phyloP scores from a whole-genome alignment of 495 filamentous ascomycete genomes.

The Xylaria flabelliformis region DNA sequence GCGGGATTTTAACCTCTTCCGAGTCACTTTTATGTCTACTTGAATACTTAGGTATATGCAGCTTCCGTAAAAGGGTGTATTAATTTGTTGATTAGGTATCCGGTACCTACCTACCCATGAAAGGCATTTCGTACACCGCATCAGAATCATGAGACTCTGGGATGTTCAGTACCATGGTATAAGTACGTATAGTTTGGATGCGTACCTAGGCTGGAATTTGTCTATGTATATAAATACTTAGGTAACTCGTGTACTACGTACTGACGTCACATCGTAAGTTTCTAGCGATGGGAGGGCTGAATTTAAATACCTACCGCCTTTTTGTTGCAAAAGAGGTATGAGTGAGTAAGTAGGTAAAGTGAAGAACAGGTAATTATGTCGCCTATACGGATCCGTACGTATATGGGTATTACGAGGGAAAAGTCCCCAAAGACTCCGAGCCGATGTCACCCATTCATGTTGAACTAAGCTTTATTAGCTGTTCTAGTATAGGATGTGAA shows the following conservation, averaged over 20 bases:
- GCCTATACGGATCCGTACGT: no score
- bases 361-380: no score
- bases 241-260: neutral
- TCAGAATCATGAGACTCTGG: neutral
- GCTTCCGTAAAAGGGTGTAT: neutral
- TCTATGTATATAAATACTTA: no score
- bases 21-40: no score
- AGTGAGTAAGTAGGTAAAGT: no score
- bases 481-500: neutral
- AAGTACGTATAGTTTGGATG: neutral
- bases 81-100: neutral
- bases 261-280: neutral
- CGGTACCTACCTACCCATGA: no score
- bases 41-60: neutral
- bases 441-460: neutral
- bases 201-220: neutral
- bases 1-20: neutral
- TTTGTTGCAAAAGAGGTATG: no score
- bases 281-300: no score
- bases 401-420: no score
- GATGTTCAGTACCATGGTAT: neutral
- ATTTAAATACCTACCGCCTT: no score
- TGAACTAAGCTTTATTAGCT: slow-evolving; percentile 3
- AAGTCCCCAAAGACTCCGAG: no score
- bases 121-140: no score